These are phyloP conservation scores for Xylaria sp. DNA, from an alignment of 2,329 filamentous ascomycete genomes.

Conservation along the genomic window DNA sequence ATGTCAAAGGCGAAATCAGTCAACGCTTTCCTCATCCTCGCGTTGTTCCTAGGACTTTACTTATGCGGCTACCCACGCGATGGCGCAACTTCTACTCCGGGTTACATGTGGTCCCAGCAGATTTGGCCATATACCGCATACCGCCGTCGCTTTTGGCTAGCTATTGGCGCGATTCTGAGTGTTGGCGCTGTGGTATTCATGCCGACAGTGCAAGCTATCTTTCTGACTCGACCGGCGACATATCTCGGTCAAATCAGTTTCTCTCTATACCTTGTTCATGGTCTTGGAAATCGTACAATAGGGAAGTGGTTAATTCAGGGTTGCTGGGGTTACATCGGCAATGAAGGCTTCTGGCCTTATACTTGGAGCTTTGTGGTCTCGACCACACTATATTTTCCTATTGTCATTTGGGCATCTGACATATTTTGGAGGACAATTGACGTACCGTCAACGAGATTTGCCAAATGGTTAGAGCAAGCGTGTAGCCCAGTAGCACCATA, in stretches of 20 bases:
- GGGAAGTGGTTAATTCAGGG: slow-evolving; percentile 43
- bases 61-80: slow-evolving; percentile 48
- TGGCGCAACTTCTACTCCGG: slow-evolving; percentile 44
- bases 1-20: slow-evolving; percentile 36
- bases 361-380: slow-evolving; percentile 44
- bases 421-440: slow-evolving; percentile 55
- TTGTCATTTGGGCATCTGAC: slow-evolving; percentile 64
- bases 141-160: slow-evolving; percentile 49
- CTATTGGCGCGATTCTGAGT: slow-evolving; percentile 52
- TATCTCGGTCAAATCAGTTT: slow-evolving; percentile 69
- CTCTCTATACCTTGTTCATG: slow-evolving; percentile 69
- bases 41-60: slow-evolving; percentile 43
- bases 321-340: slow-evolving; percentile 50
- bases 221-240: slow-evolving; percentile 55
- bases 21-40: slow-evolving; percentile 40
- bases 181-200: slow-evolving; percentile 36
- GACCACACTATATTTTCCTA: slow-evolving; percentile 44
- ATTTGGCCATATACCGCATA: slow-evolving; percentile 48
- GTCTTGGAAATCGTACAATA: slow-evolving; percentile 51
- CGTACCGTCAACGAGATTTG: slow-evolving; percentile 45
- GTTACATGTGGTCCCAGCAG: slow-evolving; percentile 47
- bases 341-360: slow-evolving; percentile 44
- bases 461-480: slow-evolving; percentile 46
- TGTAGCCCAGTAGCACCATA: slow-evolving; percentile 33
- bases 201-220: slow-evolving; percentile 26